Evolutionary conservation across 1,139 yeast species (phyloP), one percentile per base, ranked within the genome.

Genomic region (Suhomyces choctaworum): DNA sequence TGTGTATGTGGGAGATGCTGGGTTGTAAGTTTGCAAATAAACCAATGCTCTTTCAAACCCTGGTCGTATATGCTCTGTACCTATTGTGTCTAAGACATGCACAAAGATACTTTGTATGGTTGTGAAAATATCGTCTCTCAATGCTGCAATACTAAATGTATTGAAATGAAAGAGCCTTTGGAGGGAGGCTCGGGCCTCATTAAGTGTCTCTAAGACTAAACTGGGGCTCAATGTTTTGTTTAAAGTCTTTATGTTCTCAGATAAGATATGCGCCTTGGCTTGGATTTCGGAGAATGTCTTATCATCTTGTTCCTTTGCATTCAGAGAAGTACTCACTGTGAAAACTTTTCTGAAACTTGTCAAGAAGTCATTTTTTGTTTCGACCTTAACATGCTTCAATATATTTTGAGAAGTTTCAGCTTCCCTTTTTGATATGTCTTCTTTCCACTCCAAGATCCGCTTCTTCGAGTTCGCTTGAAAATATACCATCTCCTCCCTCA

Each of bases 21-120:
- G 90, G 43, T 84, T 82, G 51, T 88, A 92, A 25, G 78, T 75
- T 39, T 79, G 73, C 40, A 92, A 66, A 32, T 88, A 76, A 2
- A 65, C 66, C 34, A 89, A 65, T 0, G 97, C 97, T 50, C 80
- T 83, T 30, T 79, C 82, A 55, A 92, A 92, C 0, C 97, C 97
- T 0, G 80, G 80, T 42, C 75, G 73, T 13, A 92, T 72, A 59
- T 92, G 97, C 16, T 77, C 70, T 14, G 71, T 70, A 4, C 92
- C 86, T n/a, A 90, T 66, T 5, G 76, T 66, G 4, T 74, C 76
- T 10, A 90, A 64, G 20, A 85, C 73, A 31, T 76, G 77, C 13
- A 81, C 79, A 52, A 88, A 92, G 2, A 89, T 66, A 16, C 73
- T 73, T 58, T 85, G 76, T 42, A 66, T 62, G 3, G 70, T 48